Evolutionary conservation across 2,329 filamentous ascomycete genomes (phyloP), one percentile per base, ranked within the genome.

Genomic region (Drechmeria coniospora): DNA sequence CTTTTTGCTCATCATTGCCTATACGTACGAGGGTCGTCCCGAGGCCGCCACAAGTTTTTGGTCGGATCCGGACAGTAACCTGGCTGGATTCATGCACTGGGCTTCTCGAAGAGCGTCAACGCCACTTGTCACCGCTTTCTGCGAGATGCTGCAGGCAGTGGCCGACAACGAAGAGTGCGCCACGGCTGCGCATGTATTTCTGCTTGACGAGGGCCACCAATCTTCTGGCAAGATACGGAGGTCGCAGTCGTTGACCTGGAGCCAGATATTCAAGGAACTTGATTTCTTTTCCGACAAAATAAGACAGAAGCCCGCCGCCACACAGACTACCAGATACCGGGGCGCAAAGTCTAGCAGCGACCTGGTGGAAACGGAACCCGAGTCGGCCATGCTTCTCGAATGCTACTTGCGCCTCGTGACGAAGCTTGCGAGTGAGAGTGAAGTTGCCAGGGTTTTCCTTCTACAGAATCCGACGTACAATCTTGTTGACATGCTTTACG

Each of bases 51-150:
- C 81, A 44, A 79, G 76, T 25, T 95, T 95, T 41, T 98, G 90
- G 90, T 69, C 70, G 18, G 86, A 94, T 45, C 74, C 79, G 2
- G 90, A 98, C 43, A 84, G 84, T 45, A 93, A 94, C 40, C 61
- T 98, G 18, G 81, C 86, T 36, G 90, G 90, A 0, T 98, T 98
- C 47, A 66, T 98, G 48, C 81, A 92, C 37, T 98, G 90, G 90
- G 81, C 86, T n/a, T 93, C 90, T 4, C 78, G 83, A 40, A 69
- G 90, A 42, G 84, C 92, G 34, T 93, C 92, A 1, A 94, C 92
- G 1, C 90, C 90, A n/a, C 68, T 93, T 15, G 86, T 92, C 33
- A 90, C 83, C 35, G 86, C 87, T 9, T 98, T 95, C 42, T 98
- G 90, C 51, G 87, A 95, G 47, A 87, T 98, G 74, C 62, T 98